Conservation (phyloP, 2,329 filamentous ascomycete genomes). For the Diaporthe citriasiana region DNA sequence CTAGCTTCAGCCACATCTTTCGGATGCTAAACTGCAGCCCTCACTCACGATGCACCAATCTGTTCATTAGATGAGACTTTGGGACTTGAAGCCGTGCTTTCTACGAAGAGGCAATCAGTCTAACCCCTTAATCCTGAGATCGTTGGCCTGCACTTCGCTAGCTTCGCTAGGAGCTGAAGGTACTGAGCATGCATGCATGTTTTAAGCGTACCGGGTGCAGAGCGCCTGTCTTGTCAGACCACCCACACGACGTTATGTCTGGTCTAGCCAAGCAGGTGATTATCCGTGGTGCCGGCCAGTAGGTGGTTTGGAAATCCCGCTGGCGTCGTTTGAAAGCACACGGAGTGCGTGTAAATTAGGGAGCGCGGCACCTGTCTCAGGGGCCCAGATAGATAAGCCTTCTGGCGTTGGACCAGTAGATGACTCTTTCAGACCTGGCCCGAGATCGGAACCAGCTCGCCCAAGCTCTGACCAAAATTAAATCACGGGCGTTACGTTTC, state of each 20-base stretch:
- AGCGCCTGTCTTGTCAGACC: not conserved
- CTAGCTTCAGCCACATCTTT: not conserved
- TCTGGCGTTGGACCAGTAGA: constrained; percentile 11
- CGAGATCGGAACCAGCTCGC: constrained; percentile 39
- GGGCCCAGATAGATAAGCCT: constrained; percentile 26
- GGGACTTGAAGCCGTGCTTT: not conserved
- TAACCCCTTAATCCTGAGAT: not conserved
- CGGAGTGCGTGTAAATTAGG: constrained; percentile 17
- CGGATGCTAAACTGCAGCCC: not conserved
- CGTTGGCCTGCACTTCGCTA: not conserved
- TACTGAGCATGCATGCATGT: not conserved
- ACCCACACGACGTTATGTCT: not conserved
- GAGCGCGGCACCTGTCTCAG: constrained; percentile 24
- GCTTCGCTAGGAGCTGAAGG: not conserved
- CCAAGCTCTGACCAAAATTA: constrained; percentile 36
- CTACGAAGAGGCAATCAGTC: not conserved
- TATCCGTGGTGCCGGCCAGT: not conserved
- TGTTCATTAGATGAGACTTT: not conserved
- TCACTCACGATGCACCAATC: not conserved
- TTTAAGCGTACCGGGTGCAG: no score
- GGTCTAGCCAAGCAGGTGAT: not conserved
- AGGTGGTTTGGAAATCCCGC: constrained; percentile 2
- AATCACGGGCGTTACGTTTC: constrained; percentile 41
- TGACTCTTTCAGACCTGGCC: constrained; percentile 36
- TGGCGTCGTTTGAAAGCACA: constrained; percentile 27